These are phyloP conservation scores for Xylaria palmicola DNA, from an alignment of 495 filamentous ascomycete species.

Conservation along the genomic window DNA sequence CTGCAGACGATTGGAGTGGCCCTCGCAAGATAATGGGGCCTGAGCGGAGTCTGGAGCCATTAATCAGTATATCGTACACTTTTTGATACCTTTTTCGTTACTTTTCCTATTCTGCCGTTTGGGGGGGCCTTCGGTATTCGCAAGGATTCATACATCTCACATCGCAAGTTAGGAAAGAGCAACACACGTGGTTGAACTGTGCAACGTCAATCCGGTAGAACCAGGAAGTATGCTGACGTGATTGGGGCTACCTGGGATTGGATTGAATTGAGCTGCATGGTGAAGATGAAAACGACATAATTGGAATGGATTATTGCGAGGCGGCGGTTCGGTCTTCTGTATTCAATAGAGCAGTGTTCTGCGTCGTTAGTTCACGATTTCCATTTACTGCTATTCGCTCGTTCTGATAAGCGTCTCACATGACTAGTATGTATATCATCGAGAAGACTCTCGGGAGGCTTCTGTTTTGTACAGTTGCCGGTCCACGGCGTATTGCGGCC, in stretches of 20 bases:
- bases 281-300: constrained; percentile 13
- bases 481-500: not conserved
- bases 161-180: constrained; percentile 7
- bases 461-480: not conserved
- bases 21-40: not conserved
- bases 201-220: not conserved
- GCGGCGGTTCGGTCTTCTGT: constrained; percentile 25
- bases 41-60: constrained; percentile 15
- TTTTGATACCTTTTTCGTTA: constrained; percentile 16
- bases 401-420: too few species aligned
- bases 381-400: not conserved
- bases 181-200: not conserved
- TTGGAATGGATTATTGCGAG: constrained; percentile 17
- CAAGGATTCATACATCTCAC: not conserved
- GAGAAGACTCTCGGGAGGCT: not conserved
- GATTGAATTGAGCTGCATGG: not conserved
- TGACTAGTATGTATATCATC: not conserved
- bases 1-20: constrained; percentile 2
- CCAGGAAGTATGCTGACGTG: not conserved
- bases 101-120: not conserved
- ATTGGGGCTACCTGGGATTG: constrained; percentile 2
- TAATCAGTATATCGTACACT: constrained; percentile 15
- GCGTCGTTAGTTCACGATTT: constrained; percentile 11
- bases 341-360: constrained; percentile 31
- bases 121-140: not conserved